A percentile compares a stretch with the other conserved stretches of the same genome.
phyloP scores from a whole-genome alignment of 345 rosid species.

The Aurinia saxatilis region DNA sequence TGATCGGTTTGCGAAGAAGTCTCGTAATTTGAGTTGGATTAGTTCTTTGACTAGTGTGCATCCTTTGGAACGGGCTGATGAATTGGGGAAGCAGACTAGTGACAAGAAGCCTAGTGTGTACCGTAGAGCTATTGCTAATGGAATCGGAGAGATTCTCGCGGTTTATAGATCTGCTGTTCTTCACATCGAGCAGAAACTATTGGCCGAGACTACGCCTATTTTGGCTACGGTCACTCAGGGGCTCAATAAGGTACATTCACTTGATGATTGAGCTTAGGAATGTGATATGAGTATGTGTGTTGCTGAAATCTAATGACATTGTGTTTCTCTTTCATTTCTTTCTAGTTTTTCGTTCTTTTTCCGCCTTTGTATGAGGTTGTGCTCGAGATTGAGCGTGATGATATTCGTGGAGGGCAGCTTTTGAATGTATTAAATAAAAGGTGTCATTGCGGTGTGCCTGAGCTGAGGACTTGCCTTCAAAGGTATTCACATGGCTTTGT shows the following conservation, averaged over 20 bases:
- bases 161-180: slow-evolving; percentile 87
- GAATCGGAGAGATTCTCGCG: slow-evolving; percentile 80
- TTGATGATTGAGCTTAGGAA: neutral
- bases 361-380: slow-evolving; percentile 87
- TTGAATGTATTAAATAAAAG: slow-evolving; percentile 77
- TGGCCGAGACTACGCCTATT: slow-evolving; percentile 73
- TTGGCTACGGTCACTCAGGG: slow-evolving; percentile 83
- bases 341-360: slow-evolving; percentile 78
- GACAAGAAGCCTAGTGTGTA: slow-evolving; percentile 56
- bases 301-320: neutral
- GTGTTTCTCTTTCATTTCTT: neutral
- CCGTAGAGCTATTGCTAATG: slow-evolving; percentile 89
- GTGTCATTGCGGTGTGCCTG: slow-evolving; percentile 97
- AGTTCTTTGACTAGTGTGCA: slow-evolving; percentile 40
- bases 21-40: slow-evolving; percentile 83
- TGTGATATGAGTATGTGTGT: neutral
- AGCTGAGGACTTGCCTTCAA: slow-evolving; percentile 85
- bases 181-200: slow-evolving; percentile 74
- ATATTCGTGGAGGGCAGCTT: slow-evolving; percentile 87
- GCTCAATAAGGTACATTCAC: slow-evolving; percentile 66
- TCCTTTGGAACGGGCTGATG: slow-evolving; percentile 45
- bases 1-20: slow-evolving; percentile 67
- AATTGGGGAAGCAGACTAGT: slow-evolving; percentile 34
- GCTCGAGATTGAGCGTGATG: slow-evolving; percentile 84
- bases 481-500: slow-evolving; percentile 39